Base-by-base conservation (phyloP, 2,329 filamentous ascomycete species). In the Neonectria faginata region DNA sequence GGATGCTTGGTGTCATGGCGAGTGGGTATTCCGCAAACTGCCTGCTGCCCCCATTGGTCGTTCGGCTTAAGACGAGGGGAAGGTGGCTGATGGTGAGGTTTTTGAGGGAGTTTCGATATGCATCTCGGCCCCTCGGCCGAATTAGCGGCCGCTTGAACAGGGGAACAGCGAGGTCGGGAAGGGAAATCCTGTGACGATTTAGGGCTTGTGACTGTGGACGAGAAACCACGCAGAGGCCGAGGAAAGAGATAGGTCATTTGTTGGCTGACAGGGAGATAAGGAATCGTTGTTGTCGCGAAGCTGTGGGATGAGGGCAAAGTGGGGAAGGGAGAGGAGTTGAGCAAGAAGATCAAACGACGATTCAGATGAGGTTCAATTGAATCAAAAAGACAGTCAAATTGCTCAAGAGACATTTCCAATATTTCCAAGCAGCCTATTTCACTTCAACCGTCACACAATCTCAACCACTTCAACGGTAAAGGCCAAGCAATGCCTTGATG, bases 1-100 rank as follows among this genome's bases (percentile, higher is more conserved):
- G 61, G 59, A 64, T 39, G n/a, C 48, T 65, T 48, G 65, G 70
- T 67, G 68, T 71, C 70, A 73, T 67, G 44, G n/a, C 20, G 29
- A 12, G 62, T 70, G 71, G 63, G 54, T 50, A 62, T 64, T 33
- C 18, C 58, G 52, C 16, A n/a, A 11, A 16, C 16, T 12, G 10
- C 7, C 45, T 12, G 18, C 31, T 33, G 45, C 57, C 60, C 53
- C 64, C 2, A 73, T 73, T 73, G 71, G 71, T 51, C 48, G 36
- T 51, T 56, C 33, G 56, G 56, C 29, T 63, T 11, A 54, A 25
- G 33, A 45, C 64, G 61, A 69, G 50, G 68, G 62, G 42, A 67
- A 63, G 31, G 31, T 64, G 51, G 45, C 36, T 22, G 27, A 14
- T 62, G 18, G 22, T 51, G 39, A 60, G 56, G 16, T 9, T 50